Conservation (phyloP, 345 rosid species). For the Moricandia arvensis region DNA sequence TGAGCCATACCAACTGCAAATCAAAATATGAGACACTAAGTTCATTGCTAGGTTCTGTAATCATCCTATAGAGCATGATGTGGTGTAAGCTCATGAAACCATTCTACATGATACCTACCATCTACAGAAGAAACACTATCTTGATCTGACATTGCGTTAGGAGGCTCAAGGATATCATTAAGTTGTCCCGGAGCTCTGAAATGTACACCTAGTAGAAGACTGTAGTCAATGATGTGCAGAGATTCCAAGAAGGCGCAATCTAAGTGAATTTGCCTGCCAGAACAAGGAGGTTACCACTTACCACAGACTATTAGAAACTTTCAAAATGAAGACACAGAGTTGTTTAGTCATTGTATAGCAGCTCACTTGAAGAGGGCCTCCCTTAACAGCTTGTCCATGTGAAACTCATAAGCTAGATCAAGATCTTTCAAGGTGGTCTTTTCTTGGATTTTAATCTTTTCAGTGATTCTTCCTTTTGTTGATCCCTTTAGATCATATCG, state of each 20-base stretch:
- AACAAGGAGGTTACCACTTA: slow-evolving; percentile 14
- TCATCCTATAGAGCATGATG: not conserved
- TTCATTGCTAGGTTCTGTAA: not conserved
- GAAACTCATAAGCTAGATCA: slow-evolving; percentile 76
- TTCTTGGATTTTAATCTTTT: slow-evolving; percentile 58
- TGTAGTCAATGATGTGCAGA: slow-evolving; percentile 79
- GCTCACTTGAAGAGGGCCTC: slow-evolving; percentile 81
- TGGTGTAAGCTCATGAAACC: not conserved
- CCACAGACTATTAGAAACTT: slow-evolving; percentile 15
- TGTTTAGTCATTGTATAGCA: not conserved
- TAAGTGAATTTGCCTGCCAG: slow-evolving; percentile 63
- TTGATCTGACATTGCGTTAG: slow-evolving; percentile 41
- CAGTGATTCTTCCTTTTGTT: slow-evolving; percentile 73
- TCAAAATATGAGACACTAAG: not conserved
- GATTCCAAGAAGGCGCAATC: slow-evolving; percentile 85
- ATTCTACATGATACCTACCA: slow-evolving; percentile 43
- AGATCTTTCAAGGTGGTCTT: slow-evolving; percentile 86
- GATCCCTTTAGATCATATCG: slow-evolving; percentile 97
- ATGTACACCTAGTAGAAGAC: slow-evolving; percentile 81
- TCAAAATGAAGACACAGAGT: not conserved
- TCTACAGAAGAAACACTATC: slow-evolving; percentile 45
- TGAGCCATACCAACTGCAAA: slow-evolving; percentile 43
- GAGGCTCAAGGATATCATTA: slow-evolving; percentile 53
- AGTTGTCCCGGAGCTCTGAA: slow-evolving; percentile 82
- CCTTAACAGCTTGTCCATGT: slow-evolving; percentile 81